Evolutionary conservation across 768 basidiomycete species (phyloP), one percentile per base, ranked within the genome.

Genomic region (Tulasnella sp.): DNA sequence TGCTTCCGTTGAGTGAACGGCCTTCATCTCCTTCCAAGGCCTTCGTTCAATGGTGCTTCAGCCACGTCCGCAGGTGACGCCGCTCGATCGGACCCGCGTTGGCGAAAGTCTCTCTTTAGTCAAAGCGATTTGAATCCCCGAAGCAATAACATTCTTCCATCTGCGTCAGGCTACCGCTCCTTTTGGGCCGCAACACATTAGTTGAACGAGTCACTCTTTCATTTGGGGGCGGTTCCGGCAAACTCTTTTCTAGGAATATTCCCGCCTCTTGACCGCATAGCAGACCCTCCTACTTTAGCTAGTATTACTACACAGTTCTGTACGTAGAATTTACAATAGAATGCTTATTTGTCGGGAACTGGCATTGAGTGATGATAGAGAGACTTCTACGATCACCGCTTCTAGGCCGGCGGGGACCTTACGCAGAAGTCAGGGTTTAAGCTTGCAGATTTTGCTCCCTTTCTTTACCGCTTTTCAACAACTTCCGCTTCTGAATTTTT

Each of bases 401-500:
- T 69, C 64, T 69, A 14, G 34, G 64, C 64, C 64, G 64, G 11
- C 64, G 64, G 64, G 64, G 24, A 69, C 64, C 64, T 69, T 28
- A 69, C 34, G 5, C 5, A 28, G 64, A 69, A 69, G 64, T 28
- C 64, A 69, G 64, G 64, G 64, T 69, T 69, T 16, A 69, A 16
- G 28, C 31, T n/a, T 69, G 5, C 28, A 5, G 64, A 1, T 69
- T 69, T 31, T 69, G 24, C 20, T 69, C 58, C 58, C 58, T 60
- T 60, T 60, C 58, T 60, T 60, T 31, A 28, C 58, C 58, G 58
- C 58, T 60, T 60, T n/a, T 60, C 58, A n/a, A 60, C 58, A 7
- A 60, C 58, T n/a, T 60, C 58, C 58, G 58, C 58, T 60, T 60
- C 58, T 60, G 58, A 60, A 28, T 60, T 60, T 60, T 60, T 31